Percentiles rank a stretch among this genome's conserved stretches.
These are phyloP conservation scores for Pichia sp. DNA, from an alignment of 1,139 yeast species.

Conservation along the genomic window DNA sequence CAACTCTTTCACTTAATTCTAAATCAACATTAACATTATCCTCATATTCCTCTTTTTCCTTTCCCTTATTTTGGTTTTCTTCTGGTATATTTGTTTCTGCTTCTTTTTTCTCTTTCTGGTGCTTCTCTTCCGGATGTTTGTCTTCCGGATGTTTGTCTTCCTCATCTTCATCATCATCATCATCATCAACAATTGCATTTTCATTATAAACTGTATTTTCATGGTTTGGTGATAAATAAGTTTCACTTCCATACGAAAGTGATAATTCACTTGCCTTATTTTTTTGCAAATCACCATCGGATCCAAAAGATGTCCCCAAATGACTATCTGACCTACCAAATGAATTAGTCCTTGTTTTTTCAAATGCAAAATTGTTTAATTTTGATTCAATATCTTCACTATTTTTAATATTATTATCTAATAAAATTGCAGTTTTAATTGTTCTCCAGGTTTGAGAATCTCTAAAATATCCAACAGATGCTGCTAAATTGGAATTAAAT, in stretches of 20 bases:
- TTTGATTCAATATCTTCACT: conserved; percentile 7
- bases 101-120: too few relatives aligned
- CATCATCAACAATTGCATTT: conserved; percentile 30
- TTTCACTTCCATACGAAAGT: conserved; percentile 1
- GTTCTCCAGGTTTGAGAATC: conserved; percentile 69
- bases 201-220: conserved; percentile 19
- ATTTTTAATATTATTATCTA: conserved; percentile 29
- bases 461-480: conserved; percentile 43
- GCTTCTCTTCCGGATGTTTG: too few relatives aligned
- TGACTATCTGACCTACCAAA: conserved; percentile 12
- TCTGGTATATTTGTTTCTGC: too few relatives aligned
- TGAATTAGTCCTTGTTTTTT: not conserved
- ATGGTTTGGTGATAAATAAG: not conserved
- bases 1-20: too few relatives aligned
- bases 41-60: too few relatives aligned
- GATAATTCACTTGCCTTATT: conserved; percentile 14
- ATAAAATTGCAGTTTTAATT: conserved; percentile 49
- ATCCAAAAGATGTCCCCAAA: conserved; percentile 22
- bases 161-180: conserved; percentile 18
- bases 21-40: too few relatives aligned
- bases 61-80: too few relatives aligned
- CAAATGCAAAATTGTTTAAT: conserved; percentile 9
- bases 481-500: conserved; percentile 55
- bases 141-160: too few relatives aligned
- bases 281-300: conserved; percentile 14